A percentile compares a stretch with the other conserved stretches of the same genome.
phyloP scores from a whole-genome alignment of 2,329 filamentous ascomycete species.

The Ophiocordyceps polyrhachis-furcata region DNA sequence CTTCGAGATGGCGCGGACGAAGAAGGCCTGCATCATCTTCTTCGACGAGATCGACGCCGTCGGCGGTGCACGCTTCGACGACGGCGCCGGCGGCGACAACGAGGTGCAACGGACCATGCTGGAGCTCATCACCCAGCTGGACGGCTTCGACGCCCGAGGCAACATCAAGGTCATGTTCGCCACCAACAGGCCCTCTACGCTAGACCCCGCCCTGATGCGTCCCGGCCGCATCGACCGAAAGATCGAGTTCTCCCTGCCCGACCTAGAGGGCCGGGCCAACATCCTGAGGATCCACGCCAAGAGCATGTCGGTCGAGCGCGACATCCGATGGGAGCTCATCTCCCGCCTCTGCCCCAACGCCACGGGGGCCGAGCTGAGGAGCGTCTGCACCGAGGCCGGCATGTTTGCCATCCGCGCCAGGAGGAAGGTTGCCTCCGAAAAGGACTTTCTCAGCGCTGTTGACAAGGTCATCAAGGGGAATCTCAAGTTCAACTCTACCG shows the following conservation, averaged over 20 bases:
- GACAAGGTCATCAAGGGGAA: constrained; percentile 99
- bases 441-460: constrained; percentile 93
- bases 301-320: constrained; percentile 97
- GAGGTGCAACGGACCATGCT: constrained; percentile 97
- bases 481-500: constrained; percentile 97
- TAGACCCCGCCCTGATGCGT: constrained; percentile 94
- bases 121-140: constrained; percentile 90
- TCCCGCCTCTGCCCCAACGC: constrained; percentile 93
- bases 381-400: constrained; percentile 92
- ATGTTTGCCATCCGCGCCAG: constrained; percentile 95
- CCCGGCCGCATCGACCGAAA: constrained; percentile 95
- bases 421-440: constrained; percentile 95
- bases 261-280: constrained; percentile 92
- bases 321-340: constrained; percentile 98
- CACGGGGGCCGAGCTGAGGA: constrained; percentile 86
- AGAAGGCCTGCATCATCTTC: constrained; percentile 99
- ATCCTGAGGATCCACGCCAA: constrained; percentile 97
- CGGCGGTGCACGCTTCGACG: constrained; percentile 88
- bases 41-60: constrained; percentile 90
- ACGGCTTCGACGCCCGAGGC: constrained; percentile 88
- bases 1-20: constrained; percentile 98
- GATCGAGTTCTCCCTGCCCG: constrained; percentile 94
- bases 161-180: constrained; percentile 99
- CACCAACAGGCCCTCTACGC: constrained; percentile 85
- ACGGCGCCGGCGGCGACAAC: constrained; percentile 91